Evolutionary conservation across 2,329 filamentous ascomycete species (phyloP).

Genomic region (Penicillium paneum): DNA sequence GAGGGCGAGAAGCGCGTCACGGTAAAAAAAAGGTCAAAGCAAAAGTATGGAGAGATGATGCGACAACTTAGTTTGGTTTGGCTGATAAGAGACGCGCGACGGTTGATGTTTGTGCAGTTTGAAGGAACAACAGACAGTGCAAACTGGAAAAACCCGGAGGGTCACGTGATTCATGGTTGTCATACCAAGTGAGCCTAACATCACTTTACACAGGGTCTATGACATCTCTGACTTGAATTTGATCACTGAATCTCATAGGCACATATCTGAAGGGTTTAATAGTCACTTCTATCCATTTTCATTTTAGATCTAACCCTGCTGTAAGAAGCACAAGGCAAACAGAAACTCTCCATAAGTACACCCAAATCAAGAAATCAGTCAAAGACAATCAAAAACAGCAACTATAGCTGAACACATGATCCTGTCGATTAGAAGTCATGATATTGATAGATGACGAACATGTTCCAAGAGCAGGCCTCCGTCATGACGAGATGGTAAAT

Average conservation of each 20-base stretch:
- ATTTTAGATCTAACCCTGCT: background rate
- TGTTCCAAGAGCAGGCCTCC: background rate
- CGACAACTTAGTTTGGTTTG: conserved; percentile 11
- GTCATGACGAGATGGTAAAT: background rate
- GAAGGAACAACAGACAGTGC: conserved; percentile 41
- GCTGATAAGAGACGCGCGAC: conserved; percentile 26
- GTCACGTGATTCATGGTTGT: conserved; percentile 8
- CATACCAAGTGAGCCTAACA: background rate
- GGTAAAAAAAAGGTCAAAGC: background rate
- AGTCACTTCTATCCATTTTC: background rate
- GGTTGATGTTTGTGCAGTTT: conserved; percentile 39
- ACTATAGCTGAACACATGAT: background rate
- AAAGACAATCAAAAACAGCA: background rate
- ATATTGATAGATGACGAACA: background rate
- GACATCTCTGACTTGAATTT: background rate
- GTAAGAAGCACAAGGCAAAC: background rate
- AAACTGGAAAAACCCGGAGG: conserved; percentile 27
- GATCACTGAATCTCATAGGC: too few relatives aligned
- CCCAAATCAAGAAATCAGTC: background rate
- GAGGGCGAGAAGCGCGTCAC: conserved; percentile 13
- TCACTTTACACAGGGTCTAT: background rate
- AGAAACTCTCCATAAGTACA: background rate
- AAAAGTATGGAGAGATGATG: background rate
- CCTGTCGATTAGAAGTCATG: background rate
- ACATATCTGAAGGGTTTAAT: background rate